Conservation (phyloP, 139 green algal genomes). For the Micromonas commoda region DNA sequence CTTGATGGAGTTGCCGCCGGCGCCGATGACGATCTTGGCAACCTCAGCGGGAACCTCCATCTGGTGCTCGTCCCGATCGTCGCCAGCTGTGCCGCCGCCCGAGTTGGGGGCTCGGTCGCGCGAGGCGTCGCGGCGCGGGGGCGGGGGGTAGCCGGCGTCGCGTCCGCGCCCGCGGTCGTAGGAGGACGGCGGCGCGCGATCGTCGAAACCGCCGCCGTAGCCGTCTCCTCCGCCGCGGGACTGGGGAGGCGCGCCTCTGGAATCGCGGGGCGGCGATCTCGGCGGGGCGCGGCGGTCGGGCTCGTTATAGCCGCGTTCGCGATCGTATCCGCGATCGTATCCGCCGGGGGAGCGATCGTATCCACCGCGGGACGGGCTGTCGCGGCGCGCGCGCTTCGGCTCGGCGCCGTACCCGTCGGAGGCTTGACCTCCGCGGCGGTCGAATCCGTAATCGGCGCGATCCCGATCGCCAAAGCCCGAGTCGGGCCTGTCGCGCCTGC, state of each 20-base stretch:
- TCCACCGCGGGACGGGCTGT: no score
- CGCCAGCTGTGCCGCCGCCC: no score
- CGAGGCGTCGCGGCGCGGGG: no score
- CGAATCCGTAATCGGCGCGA: no score
- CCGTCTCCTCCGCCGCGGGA: neutral
- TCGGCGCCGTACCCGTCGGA: no score
- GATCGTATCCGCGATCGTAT: neutral
- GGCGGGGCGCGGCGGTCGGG: no score
- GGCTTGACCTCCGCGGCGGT: no score
- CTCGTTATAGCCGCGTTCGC: neutral
- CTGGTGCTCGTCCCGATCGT: neutral
- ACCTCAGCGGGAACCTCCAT: neutral
- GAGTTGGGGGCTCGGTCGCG: neutral
- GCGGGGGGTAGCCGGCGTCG: no score
- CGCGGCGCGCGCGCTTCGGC: no score
- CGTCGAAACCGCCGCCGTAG: neutral
- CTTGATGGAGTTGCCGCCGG: neutral
- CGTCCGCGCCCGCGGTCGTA: no score
- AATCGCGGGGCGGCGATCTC: neutral
- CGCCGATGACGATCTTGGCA: neutral
- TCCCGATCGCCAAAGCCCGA: neutral
- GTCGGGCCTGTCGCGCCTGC: neutral
- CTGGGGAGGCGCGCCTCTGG: no score
- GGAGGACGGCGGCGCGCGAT: neutral
- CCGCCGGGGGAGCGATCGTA: no score